Evolutionary conservation across 179 eudicot genomes (phyloP), one percentile per base, ranked within the genome.

Genomic region (Vitellaria paradoxa): DNA sequence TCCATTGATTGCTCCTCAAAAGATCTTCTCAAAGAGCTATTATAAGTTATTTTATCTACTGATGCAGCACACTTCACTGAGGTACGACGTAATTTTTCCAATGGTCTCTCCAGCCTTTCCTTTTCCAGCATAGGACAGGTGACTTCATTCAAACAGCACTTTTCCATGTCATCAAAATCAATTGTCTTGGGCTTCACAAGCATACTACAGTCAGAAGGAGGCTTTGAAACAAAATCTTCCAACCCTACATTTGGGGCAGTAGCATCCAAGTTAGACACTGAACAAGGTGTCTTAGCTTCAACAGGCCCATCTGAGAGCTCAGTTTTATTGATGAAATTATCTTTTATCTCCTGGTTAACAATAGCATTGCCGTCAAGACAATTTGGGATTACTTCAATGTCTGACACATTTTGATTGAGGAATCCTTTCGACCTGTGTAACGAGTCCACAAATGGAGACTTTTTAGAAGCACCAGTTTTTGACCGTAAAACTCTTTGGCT

Each of bases 151-250:
- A 71, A 49, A 79, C 49, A 65, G 77, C 57, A 65, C 56, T 85
- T 83, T 77, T 83, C 92, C 60, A 66, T 65, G 18, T 83, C 85
- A 76, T 83, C 81, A 73, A 85, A 88, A 74, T 82, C 88, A 72
- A 88, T 89, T 68, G 85, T 84, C 77, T 85, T 85, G 55, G 88
- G 96, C 69, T 84, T 78, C 79, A 88, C 81, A 71, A 68, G 65
- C 72, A 81, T 79, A 18, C 68, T 72, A 81, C 66, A 61, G 26
- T 75, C 82, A 65, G 82, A 61, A 9, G 82, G 68, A 64, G 68
- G 63, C 75, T 65, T 76, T 10, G 77, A 76, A 60, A 60, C 73
- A 61, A 75, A 46, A 81, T 55, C 70, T 74, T 81, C 84, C 70
- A 76, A 83, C 61, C 67, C 83, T 65, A 66, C 55, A 73, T 65